Percentiles rank a stretch among this genome's conserved stretches.
Conservation (phyloP, 768 basidiomycete genomes). For the Calvatia gigantea region DNA sequence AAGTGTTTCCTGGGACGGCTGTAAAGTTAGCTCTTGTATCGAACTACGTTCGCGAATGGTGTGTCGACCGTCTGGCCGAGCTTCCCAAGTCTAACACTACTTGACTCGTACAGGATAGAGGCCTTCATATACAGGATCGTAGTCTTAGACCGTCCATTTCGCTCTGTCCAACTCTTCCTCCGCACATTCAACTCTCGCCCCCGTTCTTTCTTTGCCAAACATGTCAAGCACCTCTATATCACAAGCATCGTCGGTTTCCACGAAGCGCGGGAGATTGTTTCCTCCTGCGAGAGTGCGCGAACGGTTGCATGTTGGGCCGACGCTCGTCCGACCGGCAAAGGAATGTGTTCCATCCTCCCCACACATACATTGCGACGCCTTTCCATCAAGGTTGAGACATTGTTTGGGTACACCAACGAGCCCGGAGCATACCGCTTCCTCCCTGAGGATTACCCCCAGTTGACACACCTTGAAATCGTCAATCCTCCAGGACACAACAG, state of each 20-base stretch:
- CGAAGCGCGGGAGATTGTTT: conserved; percentile 19
- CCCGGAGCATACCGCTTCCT: conserved; percentile 4
- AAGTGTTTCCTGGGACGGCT: conserved; percentile 21
- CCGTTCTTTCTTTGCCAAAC: conserved; percentile 23
- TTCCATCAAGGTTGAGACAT: conserved; percentile 19
- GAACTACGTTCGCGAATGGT: conserved; percentile 24
- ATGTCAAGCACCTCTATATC: conserved; percentile 25
- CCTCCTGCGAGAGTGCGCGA: conserved; percentile 23
- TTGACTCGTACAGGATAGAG: conserved; percentile 24
- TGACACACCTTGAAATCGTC: conserved; percentile 28
- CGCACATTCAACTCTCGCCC: conserved; percentile 26
- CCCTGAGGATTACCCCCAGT: conserved; percentile 16
- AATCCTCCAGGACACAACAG: conserved; percentile 16
- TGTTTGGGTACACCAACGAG: conserved; percentile 12
- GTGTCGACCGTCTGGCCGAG: conserved; percentile 1
- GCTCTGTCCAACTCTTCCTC: conserved; percentile 21
- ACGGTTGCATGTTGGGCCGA: conserved; percentile 26
- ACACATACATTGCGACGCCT: conserved; percentile 17
- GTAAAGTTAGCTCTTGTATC: conserved; percentile 24
- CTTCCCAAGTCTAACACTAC: not conserved
- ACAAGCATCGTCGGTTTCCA: conserved; percentile 18
- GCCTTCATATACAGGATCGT: conserved; percentile 28
- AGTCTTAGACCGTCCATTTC: conserved; percentile 20
- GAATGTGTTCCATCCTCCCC: conserved; percentile 7
- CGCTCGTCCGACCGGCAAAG: conserved; percentile 4